Percentiles rank a stretch among this genome's conserved stretches.
These are phyloP conservation scores for Pyricularia pennisetigena DNA, from an alignment of 2,329 filamentous ascomycete genomes.

Conservation along the genomic window DNA sequence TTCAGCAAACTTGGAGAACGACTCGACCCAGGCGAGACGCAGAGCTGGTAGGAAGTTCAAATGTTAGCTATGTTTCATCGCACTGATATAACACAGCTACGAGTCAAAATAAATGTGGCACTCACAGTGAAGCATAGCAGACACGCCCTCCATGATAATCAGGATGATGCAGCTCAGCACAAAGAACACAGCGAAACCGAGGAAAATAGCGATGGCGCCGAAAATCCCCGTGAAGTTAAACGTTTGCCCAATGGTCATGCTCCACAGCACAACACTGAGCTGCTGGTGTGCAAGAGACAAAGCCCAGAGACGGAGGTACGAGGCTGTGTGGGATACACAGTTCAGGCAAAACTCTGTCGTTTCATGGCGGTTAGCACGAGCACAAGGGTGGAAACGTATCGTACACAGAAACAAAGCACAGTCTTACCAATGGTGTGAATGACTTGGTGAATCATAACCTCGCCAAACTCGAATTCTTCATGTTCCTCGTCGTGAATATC, in stretches of 20 bases:
- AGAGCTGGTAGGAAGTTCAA: conserved; percentile 28
- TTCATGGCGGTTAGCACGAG: not conserved
- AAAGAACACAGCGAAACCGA: conserved; percentile 86
- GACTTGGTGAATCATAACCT: conserved; percentile 97
- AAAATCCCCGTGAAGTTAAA: conserved; percentile 55
- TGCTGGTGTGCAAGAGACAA: conserved; percentile 96
- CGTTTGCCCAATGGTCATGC: conserved; percentile 80
- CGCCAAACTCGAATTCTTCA: conserved; percentile 94
- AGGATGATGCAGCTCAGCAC: conserved; percentile 59
- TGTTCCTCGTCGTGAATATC: conserved; percentile 72
- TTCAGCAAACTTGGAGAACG: conserved; percentile 95
- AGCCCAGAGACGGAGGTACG: conserved; percentile 97
- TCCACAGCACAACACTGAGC: conserved; percentile 89
- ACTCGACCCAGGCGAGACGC: conserved; percentile 91
- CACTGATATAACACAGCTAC: not conserved
- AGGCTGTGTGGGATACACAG: conserved; percentile 97
- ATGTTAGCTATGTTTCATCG: not conserved
- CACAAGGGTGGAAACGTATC: not conserved
- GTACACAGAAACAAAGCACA: not conserved
- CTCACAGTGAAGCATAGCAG: conserved; percentile 74
- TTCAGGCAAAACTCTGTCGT: conserved; percentile 88
- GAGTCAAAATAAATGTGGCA: not conserved
- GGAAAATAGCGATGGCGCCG: conserved; percentile 72
- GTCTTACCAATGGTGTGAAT: conserved; percentile 92
- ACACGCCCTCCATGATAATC: conserved; percentile 92